Evolutionary conservation across 306 rosid species (phyloP).

Genomic region (Vigna nakashimae): DNA sequence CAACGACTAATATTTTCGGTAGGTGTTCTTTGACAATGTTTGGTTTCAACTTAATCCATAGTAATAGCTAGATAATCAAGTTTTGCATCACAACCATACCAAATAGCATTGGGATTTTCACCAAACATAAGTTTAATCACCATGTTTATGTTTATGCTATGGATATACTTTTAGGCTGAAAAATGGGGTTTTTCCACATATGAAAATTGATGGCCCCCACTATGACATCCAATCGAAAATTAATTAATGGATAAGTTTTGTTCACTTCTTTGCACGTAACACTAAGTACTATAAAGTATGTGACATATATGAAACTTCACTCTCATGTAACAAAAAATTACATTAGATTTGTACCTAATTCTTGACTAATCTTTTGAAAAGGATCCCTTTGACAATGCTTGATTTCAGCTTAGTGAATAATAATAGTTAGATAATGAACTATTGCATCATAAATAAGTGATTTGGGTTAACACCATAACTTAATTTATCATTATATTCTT

Average conservation of each 20-base stretch:
- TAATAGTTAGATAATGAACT: not conserved
- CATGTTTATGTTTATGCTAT: not conserved
- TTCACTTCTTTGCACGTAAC: slow-evolving; percentile 17
- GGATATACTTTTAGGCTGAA: too few relatives aligned
- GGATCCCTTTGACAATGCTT: slow-evolving; percentile 25
- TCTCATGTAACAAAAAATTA: not conserved
- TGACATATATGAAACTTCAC: not conserved
- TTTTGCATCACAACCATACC: not conserved
- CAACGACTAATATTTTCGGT: not conserved
- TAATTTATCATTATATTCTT: not conserved
- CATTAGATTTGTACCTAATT: slow-evolving; percentile 30
- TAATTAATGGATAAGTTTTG: not conserved
- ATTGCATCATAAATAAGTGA: slow-evolving; percentile 14
- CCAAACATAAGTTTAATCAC: too few relatives aligned
- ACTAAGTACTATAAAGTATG: not conserved
- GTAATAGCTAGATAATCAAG: not conserved
- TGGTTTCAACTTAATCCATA: not conserved
- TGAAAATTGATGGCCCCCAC: slow-evolving; percentile 18
- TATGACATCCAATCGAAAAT: slow-evolving; percentile 53
- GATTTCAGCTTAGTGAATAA: slow-evolving; percentile 4
- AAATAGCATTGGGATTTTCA: too few relatives aligned
- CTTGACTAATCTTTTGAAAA: slow-evolving; percentile 16
- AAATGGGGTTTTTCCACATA: too few relatives aligned
- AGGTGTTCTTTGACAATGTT: slow-evolving; percentile 25
- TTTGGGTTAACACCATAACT: not conserved